These are phyloP conservation scores for Gossypium davidsonii DNA, from an alignment of 441 rosid species.

Conservation along the genomic window DNA sequence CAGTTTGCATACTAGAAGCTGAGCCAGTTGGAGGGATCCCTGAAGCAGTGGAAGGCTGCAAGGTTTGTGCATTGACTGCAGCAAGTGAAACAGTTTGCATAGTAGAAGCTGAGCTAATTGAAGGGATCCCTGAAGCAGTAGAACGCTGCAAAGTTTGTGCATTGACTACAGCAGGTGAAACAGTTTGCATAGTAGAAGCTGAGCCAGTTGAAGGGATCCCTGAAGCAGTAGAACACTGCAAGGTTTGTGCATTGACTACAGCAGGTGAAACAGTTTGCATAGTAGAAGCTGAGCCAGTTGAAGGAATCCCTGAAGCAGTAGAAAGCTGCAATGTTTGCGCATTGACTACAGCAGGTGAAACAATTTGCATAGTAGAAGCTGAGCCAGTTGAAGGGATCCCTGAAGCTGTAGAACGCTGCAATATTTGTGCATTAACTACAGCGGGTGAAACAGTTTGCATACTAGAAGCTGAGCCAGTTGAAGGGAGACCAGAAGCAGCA, in stretches of 20 bases:
- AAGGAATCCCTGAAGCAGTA: too few species aligned
- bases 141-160: not conserved
- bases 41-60: constrained; percentile 27
- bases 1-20: constrained; percentile 11
- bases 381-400: not conserved
- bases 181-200: not conserved
- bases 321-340: not conserved
- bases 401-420: not conserved
- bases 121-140: not conserved
- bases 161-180: not conserved
- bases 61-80: not conserved
- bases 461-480: constrained; percentile 19
- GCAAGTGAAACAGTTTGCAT: not conserved
- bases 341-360: not conserved
- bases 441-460: not conserved
- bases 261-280: constrained; percentile 28
- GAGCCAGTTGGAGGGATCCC: constrained; percentile 36
- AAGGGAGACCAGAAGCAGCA: constrained; percentile 20
- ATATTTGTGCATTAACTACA: not conserved
- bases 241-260: not conserved
- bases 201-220: not conserved
- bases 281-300: not conserved
- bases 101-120: not conserved
- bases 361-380: not conserved
- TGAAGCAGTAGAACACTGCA: constrained; percentile 23